Conservation (phyloP, 2,329 filamentous ascomycete genomes). For the Exophiala aquamarina region DNA sequence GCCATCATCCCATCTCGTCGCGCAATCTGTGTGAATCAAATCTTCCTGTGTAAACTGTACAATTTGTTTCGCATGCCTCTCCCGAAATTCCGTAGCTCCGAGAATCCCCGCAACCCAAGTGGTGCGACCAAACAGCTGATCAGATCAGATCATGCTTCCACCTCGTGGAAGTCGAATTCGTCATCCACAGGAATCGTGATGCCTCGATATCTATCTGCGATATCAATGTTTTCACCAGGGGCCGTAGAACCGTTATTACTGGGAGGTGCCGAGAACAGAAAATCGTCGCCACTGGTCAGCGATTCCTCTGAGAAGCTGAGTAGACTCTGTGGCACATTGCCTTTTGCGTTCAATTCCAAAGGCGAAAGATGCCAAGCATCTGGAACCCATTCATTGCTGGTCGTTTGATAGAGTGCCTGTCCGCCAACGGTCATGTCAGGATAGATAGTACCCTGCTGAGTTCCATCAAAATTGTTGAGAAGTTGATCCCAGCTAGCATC, state of each 20-base stretch:
- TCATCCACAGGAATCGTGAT: slow-evolving; percentile 38
- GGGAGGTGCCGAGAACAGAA: slow-evolving; percentile 29
- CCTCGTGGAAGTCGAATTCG: slow-evolving; percentile 24
- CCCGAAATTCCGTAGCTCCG: too few relatives aligned
- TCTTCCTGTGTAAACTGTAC: too few relatives aligned
- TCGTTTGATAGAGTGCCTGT: slow-evolving; percentile 15
- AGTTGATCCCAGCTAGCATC: slow-evolving; percentile 79
- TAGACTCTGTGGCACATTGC: slow-evolving; percentile 50
- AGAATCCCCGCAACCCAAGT: too few relatives aligned
- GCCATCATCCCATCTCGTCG: too few relatives aligned
- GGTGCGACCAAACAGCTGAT: too few relatives aligned
- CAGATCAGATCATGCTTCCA: slow-evolving; percentile 13
- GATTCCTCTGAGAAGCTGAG: slow-evolving; percentile 62
- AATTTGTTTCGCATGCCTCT: too few relatives aligned
- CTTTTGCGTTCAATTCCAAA: slow-evolving; percentile 33
- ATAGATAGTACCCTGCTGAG: slow-evolving; percentile 16
- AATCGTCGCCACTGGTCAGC: slow-evolving; percentile 55
- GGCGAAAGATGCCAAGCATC: slow-evolving; percentile 41
- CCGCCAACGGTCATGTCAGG: slow-evolving; percentile 32
- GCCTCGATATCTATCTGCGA: slow-evolving; percentile 31
- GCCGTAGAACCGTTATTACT: slow-evolving; percentile 26
- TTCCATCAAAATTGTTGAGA: slow-evolving; percentile 72
- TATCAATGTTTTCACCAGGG: slow-evolving; percentile 19
- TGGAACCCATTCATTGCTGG: slow-evolving; percentile 39
- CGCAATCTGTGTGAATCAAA: too few relatives aligned